Evolutionary conservation across 2,329 filamentous ascomycete genomes (phyloP), one percentile per base, ranked within the genome.

Genomic region (Talaromyces sp.): DNA sequence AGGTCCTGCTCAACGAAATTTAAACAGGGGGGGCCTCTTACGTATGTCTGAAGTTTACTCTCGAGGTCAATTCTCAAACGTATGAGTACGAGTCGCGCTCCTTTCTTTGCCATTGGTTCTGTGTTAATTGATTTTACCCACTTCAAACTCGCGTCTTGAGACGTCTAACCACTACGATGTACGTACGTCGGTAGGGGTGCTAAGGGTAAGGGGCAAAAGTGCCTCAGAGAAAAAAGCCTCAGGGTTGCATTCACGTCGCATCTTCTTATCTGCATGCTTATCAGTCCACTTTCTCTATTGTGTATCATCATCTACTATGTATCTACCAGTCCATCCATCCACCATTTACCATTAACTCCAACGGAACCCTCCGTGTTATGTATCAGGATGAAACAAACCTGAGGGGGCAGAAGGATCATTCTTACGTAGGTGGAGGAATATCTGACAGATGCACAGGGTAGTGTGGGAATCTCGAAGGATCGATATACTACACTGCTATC

Each of bases 341-440:
- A 16, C 11, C 22, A 14, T 60, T 39, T 31, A 50, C 31, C 7
- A 24, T 24, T 7, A 22, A n/a, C 24, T 35, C 41, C 41, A 19
- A 22, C 41, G n/a, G 58, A 35, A 24, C 2, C 3, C 31, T 22
- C 22, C 58, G 58, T 52, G 14, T n/a, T 43, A 43, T 16, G 58
- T 60, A 60, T 54, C 60, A 62, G 47, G 47, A 19, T 62, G 60
- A 62, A 43, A 62, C 60, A 54, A 61, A 61, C 47, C 11, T 54
- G 22, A 54, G 47, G 31, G 47, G 39, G 24, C 13, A 14, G 54
- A 41, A 41, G 39, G n/a, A 45, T 27, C 22, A 13, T 47, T 22
- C 19, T 10, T 47, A 8, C 13, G 10, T 35, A 31, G 50, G 31
- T 31, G 8, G 31, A 54, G 6, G 50, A 22, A 19, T 35, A 56